A percentile compares a stretch with the other conserved stretches of the same genome.
phyloP scores from a whole-genome alignment of 2,329 filamentous ascomycete genomes.

The Penicillium paneum region DNA sequence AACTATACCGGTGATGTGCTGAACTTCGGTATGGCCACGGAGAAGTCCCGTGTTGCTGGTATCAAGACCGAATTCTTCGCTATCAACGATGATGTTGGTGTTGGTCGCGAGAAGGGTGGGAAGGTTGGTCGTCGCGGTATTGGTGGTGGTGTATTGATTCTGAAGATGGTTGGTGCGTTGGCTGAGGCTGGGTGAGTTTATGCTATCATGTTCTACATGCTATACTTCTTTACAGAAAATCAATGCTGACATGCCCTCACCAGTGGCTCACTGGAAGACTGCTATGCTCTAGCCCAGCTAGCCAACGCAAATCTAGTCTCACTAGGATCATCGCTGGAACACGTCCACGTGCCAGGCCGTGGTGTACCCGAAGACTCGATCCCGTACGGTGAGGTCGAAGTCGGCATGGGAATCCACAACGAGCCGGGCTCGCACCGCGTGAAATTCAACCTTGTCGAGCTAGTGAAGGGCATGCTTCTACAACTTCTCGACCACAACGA shows the following conservation, averaged over 20 bases:
- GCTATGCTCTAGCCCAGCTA: constrained; percentile 67
- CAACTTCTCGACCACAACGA: constrained; percentile 63
- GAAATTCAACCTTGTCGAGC: constrained; percentile 48
- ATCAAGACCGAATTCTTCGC: constrained; percentile 82
- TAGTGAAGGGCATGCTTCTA: constrained; percentile 61
- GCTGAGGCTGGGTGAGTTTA: constrained; percentile 63
- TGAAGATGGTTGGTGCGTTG: constrained; percentile 83
- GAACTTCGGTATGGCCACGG: constrained; percentile 90
- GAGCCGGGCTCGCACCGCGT: constrained; percentile 56
- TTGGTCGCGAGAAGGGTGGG: constrained; percentile 75
- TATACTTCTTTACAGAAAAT: not conserved
- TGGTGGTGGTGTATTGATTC: constrained; percentile 84
- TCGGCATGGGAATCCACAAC: constrained; percentile 73
- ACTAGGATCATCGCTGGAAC: constrained; percentile 79
- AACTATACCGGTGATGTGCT: constrained; percentile 90
- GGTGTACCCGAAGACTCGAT: constrained; percentile 53
- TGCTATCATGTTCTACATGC: constrained; percentile 21
- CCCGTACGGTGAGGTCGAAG: constrained; percentile 57
- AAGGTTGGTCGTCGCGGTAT: constrained; percentile 91
- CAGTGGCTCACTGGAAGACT: constrained; percentile 61
- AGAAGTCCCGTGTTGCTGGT: constrained; percentile 81
- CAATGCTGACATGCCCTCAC: not conserved
- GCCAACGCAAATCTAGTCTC: constrained; percentile 74
- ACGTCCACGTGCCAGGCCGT: constrained; percentile 90
- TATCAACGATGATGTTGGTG: constrained; percentile 87